Evolutionary conservation across 2,329 filamentous ascomycete genomes (phyloP).

Genomic region (Macroventuria anomochaeta): DNA sequence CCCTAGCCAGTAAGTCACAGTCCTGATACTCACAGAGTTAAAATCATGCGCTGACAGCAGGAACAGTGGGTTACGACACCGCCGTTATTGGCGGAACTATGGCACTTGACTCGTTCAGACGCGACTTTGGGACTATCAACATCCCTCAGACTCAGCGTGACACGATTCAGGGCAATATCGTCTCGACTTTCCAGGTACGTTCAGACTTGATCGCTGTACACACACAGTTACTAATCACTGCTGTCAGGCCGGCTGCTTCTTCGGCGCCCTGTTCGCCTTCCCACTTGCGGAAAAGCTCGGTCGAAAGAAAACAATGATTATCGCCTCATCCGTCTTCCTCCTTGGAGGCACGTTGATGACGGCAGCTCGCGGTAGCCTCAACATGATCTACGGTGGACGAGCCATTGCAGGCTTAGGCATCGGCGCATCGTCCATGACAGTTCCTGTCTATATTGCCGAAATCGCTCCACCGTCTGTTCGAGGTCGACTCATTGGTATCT

Average conservation of each 20-base stretch:
- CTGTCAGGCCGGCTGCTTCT: slow-evolving; percentile 44
- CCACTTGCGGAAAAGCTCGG: slow-evolving; percentile 58
- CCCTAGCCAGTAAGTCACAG: slow-evolving; percentile 42
- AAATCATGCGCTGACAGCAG: background rate
- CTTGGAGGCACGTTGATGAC: slow-evolving; percentile 52
- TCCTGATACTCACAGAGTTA: background rate
- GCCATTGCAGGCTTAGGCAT: slow-evolving; percentile 50
- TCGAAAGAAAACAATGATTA: slow-evolving; percentile 57
- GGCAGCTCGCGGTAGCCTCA: slow-evolving; percentile 44
- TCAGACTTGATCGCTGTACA: too few species aligned
- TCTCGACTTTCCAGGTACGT: slow-evolving; percentile 47
- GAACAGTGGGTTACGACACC: slow-evolving; percentile 43
- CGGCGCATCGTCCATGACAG: slow-evolving; percentile 46
- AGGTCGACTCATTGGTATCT: slow-evolving; percentile 70
- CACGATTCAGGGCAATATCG: slow-evolving; percentile 50
- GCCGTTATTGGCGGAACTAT: slow-evolving; percentile 52
- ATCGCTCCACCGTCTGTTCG: slow-evolving; percentile 66
- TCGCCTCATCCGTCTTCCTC: slow-evolving; percentile 54
- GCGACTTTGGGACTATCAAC: slow-evolving; percentile 44
- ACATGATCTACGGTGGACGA: slow-evolving; percentile 47
- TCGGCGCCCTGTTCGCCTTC: slow-evolving; percentile 51
- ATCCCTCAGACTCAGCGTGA: slow-evolving; percentile 41
- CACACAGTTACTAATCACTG: background rate
- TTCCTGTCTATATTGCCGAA: slow-evolving; percentile 51
- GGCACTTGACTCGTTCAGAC: slow-evolving; percentile 49